Conservation (phyloP, 441 rosid genomes). For the Pelargonium hybrid region DNA sequence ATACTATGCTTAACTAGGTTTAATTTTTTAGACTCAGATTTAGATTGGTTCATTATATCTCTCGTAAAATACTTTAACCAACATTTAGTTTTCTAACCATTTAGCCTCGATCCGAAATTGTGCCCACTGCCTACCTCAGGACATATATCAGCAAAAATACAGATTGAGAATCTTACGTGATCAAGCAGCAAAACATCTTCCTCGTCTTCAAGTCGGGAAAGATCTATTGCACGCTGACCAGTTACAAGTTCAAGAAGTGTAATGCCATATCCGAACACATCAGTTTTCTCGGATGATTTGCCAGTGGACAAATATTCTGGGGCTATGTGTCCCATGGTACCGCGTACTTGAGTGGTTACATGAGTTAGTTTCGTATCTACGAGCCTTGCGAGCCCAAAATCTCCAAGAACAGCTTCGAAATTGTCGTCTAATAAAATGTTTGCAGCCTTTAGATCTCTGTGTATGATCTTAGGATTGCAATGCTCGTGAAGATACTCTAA, state of each 20-base stretch:
- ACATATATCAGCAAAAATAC: too few relatives aligned
- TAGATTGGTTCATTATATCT: too few relatives aligned
- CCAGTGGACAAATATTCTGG: conserved; percentile 54
- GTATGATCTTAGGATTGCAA: conserved; percentile 48
- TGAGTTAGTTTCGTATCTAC: conserved; percentile 38
- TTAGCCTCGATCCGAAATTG: too few relatives aligned
- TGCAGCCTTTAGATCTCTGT: conserved; percentile 50
- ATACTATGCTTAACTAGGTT: too few relatives aligned
- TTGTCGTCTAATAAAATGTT: conserved; percentile 42
- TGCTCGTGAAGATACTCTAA: conserved; percentile 45
- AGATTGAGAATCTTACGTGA: conserved; percentile 30
- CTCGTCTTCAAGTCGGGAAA: conserved; percentile 48
- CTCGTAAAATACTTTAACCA: too few relatives aligned
- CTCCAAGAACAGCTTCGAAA: conserved; percentile 47
- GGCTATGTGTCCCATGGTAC: conserved; percentile 56
- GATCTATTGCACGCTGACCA: conserved; percentile 49
- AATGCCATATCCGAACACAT: conserved; percentile 51
- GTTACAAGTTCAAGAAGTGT: conserved; percentile 49
- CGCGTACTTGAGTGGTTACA: conserved; percentile 49
- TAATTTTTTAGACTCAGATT: too few relatives aligned
- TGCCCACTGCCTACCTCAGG: too few relatives aligned
- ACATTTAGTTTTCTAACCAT: too few relatives aligned
- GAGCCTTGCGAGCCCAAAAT: conserved; percentile 42
- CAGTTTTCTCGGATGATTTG: conserved; percentile 47
- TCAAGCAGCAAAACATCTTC: conserved; percentile 53